These are phyloP conservation scores for Forsythia suspensa DNA, from an alignment of 257 asterid genomes.

Conservation along the genomic window DNA sequence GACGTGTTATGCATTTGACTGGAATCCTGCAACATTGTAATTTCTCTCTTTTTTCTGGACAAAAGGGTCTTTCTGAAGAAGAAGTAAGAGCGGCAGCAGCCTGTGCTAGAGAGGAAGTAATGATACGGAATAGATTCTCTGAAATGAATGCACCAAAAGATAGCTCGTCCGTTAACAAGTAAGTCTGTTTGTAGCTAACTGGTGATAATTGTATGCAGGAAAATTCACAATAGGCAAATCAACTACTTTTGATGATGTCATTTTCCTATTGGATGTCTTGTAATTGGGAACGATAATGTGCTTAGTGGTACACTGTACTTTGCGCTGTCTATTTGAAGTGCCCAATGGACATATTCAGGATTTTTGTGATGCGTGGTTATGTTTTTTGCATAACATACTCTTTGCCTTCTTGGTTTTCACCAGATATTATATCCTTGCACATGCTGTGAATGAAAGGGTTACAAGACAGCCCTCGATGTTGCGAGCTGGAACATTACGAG, in stretches of 20 bases:
- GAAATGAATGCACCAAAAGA: constrained; percentile 99
- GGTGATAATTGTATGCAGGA: background rate
- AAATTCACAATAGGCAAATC: background rate
- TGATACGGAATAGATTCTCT: constrained; percentile 93
- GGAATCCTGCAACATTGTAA: constrained; percentile 15
- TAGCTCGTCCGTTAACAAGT: constrained; percentile 92
- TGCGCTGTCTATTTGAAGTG: constrained; percentile 3
- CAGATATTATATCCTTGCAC: constrained; percentile 98
- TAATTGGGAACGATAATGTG: background rate
- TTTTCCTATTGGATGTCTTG: background rate
- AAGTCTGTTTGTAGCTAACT: constrained; percentile 28
- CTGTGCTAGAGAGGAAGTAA: constrained; percentile 98
- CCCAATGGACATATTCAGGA: constrained; percentile 9
- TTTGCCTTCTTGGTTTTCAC: constrained; percentile 8
- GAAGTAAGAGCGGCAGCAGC: constrained; percentile 97
- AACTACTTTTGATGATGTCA: background rate
- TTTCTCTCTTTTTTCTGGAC: constrained; percentile 22
- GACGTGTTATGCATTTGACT: constrained; percentile 15
- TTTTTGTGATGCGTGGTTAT: constrained; percentile 11
- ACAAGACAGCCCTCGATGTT: constrained; percentile 95
- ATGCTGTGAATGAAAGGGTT: constrained; percentile 97
- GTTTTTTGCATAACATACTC: constrained; percentile 10
- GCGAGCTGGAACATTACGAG: constrained; percentile 91
- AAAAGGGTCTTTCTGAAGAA: constrained; percentile 97
- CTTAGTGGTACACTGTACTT: constrained; percentile 4